Evolutionary conservation across 202 grass and related monocot species (phyloP).

Genomic region (Carex arenaria): DNA sequence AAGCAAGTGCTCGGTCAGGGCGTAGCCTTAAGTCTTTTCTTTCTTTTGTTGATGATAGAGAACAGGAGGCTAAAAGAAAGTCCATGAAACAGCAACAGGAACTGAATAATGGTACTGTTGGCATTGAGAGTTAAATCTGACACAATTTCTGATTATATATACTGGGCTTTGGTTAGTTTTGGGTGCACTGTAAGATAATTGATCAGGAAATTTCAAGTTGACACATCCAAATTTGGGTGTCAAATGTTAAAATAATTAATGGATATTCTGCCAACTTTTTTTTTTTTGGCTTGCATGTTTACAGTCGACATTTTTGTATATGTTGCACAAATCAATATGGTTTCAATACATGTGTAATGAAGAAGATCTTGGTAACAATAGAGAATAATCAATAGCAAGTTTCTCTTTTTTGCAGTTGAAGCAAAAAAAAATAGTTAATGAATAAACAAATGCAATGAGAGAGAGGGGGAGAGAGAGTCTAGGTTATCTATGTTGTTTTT

Average conservation of each 20-base stretch:
- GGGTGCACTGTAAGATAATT: neutral
- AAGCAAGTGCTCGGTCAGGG: constrained; percentile 4
- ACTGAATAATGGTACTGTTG: constrained; percentile 11
- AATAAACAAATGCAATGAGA: too few relatives aligned
- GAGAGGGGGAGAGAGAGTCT: too few relatives aligned
- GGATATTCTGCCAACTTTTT: neutral
- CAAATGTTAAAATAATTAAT: neutral
- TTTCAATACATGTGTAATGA: neutral
- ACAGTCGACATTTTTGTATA: neutral
- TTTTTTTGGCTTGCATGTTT: neutral
- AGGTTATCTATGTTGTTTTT: too few relatives aligned
- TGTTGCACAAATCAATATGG: neutral
- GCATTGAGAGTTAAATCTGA: constrained; percentile 26
- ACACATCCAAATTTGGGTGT: constrained; percentile 3
- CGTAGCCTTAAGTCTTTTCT: constrained; percentile 40
- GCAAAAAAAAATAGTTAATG: neutral
- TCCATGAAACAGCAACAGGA: constrained; percentile 20
- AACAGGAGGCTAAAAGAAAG: constrained; percentile 24
- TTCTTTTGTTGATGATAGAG: constrained; percentile 53
- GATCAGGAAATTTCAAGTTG: neutral
- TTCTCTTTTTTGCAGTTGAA: neutral
- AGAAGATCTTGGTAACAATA: neutral
- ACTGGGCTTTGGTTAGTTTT: neutral
- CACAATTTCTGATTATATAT: constrained; percentile 1
- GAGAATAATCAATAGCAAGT: neutral